Percentiles rank a stretch among this genome's conserved stretches.
These are phyloP conservation scores for Geranomyces variabilis DNA, from an alignment of 192 early-diverging fungal species.

Conservation along the genomic window DNA sequence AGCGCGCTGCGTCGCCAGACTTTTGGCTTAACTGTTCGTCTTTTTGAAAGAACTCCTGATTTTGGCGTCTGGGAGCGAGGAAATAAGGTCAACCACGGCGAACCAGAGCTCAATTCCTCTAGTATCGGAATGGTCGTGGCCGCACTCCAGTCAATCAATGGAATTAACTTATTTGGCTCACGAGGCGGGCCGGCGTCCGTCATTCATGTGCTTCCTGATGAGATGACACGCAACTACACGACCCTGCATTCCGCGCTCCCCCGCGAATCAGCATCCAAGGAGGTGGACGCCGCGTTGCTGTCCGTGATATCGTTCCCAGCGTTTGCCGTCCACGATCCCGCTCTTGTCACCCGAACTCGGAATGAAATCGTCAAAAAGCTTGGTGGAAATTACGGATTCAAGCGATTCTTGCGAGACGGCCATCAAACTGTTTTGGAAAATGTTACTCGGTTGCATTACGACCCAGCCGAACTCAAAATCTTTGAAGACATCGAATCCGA, in stretches of 20 bases:
- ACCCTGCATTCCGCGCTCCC: constrained; percentile 79
- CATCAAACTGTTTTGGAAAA: constrained; percentile 85
- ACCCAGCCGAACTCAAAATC: constrained; percentile 76
- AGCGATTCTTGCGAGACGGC: constrained; percentile 84
- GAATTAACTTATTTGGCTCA: constrained; percentile 81
- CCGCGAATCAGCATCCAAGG: constrained; percentile 84
- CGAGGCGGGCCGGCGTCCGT: constrained; percentile 76
- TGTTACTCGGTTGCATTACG: constrained; percentile 70
- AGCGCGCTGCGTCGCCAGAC: no score
- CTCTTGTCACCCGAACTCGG: constrained; percentile 65
- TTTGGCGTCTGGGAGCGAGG: constrained; percentile 91
- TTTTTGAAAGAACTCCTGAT: constrained; percentile 72
- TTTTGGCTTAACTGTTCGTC: no score
- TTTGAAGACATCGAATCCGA: constrained; percentile 88
- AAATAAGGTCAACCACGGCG: constrained; percentile 85
- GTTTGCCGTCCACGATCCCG: constrained; percentile 75
- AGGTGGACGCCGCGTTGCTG: constrained; percentile 81
- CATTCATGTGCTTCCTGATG: constrained; percentile 84
- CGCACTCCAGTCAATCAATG: constrained; percentile 82
- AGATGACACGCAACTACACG: constrained; percentile 79
- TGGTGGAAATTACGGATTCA: constrained; percentile 79
- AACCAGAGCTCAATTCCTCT: constrained; percentile 84
- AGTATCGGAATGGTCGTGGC: constrained; percentile 88
- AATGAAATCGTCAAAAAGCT: constrained; percentile 81
- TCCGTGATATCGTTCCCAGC: constrained; percentile 88